These are phyloP conservation scores for Ogataea ramenticola DNA, from an alignment of 805 yeast species.

Conservation along the genomic window DNA sequence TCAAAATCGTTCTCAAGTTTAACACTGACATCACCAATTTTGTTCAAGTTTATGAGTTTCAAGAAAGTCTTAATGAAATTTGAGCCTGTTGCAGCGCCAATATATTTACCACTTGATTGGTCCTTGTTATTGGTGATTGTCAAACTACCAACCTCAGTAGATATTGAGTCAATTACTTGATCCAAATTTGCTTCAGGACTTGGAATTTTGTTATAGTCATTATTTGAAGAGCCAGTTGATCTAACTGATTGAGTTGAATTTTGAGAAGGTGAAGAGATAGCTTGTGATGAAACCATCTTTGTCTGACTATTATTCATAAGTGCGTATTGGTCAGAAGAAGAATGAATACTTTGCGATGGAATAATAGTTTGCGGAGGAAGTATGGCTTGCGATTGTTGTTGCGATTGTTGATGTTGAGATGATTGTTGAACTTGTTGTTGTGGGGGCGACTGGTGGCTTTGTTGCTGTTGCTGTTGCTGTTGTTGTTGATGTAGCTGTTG, in stretches of 20 bases:
- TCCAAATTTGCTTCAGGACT: slow-evolving; percentile 3
- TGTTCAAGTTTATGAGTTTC: slow-evolving; percentile 13
- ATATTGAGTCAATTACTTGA: slow-evolving; percentile 14
- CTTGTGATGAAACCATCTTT: background rate
- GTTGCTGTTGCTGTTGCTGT: slow-evolving; percentile 1
- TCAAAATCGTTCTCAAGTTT: slow-evolving; percentile 6
- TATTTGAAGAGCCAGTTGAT: background rate
- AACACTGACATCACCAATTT: slow-evolving; percentile 5
- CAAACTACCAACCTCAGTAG: slow-evolving; percentile 19
- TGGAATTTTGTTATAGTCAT: background rate
- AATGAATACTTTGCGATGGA: background rate
- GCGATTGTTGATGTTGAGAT: background rate
- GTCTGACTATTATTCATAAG: background rate
- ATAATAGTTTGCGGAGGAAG: too few species aligned
- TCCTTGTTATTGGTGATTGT: slow-evolving; percentile 9
- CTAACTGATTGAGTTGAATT: background rate
- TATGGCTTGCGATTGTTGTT: background rate
- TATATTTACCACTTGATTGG: slow-evolving; percentile 13
- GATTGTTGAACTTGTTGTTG: too few species aligned
- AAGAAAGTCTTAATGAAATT: slow-evolving; percentile 16
- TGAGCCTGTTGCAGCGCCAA: slow-evolving; percentile 21
- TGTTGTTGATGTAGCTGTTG: background rate
- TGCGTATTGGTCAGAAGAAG: background rate
- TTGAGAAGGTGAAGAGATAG: background rate
- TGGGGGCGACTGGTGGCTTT: too few species aligned